phyloP scores from a whole-genome alignment of 495 filamentous ascomycete genomes.

The Hyphodiscus hymeniophilus region DNA sequence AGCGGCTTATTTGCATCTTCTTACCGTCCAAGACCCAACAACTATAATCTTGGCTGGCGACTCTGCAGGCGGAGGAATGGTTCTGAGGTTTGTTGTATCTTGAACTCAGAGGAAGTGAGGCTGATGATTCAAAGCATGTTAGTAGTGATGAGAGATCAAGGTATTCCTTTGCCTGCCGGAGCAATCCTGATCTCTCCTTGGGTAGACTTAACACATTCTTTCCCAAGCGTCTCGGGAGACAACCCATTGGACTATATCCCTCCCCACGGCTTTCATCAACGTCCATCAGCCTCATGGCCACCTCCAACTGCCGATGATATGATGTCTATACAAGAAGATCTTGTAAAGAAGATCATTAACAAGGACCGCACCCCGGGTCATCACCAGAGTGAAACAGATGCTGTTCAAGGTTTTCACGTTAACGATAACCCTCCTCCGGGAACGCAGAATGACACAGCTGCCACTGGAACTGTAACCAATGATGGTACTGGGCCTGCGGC shows the following conservation, averaged over 20 bases:
- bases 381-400: conserved; percentile 19
- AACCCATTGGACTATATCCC: conserved; percentile 81
- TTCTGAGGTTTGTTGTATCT: conserved; percentile 45
- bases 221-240: conserved; percentile 73
- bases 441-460: conserved; percentile 15
- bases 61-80: conserved; percentile 85
- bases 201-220: conserved; percentile 90
- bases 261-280: conserved; percentile 74
- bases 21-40: conserved; percentile 61
- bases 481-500: conserved; percentile 11
- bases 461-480: conserved; percentile 1
- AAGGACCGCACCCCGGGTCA: conserved; percentile 4
- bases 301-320: conserved; percentile 71
- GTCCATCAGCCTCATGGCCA: conserved; percentile 81
- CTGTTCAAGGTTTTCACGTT: conserved; percentile 22
- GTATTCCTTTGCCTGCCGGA: conserved; percentile 75
- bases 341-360: conserved; percentile 13
- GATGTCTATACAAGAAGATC: conserved; percentile 18
- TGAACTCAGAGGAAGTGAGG: neutral
- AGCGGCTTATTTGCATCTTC: conserved; percentile 74
- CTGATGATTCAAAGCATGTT: conserved; percentile 47
- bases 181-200: conserved; percentile 87
- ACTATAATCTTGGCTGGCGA: conserved; percentile 81
- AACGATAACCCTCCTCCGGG: conserved; percentile 6
- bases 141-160: conserved; percentile 72